Evolutionary conservation across 148 eudicot genomes (phyloP).

Genomic region (Cornus suecica): DNA sequence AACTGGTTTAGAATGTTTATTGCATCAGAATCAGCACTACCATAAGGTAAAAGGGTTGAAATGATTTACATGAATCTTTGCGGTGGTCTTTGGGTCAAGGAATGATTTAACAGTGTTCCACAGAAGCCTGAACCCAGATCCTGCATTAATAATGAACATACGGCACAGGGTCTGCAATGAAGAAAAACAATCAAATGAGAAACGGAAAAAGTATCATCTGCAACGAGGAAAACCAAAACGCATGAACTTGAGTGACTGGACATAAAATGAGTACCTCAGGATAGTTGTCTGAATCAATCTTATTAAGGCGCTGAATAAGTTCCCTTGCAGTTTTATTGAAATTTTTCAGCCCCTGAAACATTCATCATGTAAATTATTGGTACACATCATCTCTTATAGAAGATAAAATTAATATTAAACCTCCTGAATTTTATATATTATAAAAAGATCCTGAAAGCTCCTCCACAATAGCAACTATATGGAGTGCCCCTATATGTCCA

Average conservation of each 20-base stretch:
- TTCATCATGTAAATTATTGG: not conserved
- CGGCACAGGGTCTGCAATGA: conserved; percentile 61
- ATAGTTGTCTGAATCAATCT: conserved; percentile 77
- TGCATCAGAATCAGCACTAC: not conserved
- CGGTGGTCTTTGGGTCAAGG: conserved; percentile 87
- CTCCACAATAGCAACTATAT: not conserved
- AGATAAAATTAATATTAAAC: not conserved
- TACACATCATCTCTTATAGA: not conserved
- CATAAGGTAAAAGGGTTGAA: not conserved
- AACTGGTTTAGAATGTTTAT: not conserved
- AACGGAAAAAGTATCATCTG: not conserved
- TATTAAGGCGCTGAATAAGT: conserved; percentile 75
- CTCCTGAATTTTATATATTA: not conserved
- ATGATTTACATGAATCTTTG: conserved; percentile 75
- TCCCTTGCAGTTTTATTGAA: conserved; percentile 87
- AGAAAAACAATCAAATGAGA: conserved; percentile 5
- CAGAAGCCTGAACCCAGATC: conserved; percentile 88
- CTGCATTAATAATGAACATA: conserved; percentile 95
- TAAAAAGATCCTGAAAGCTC: not conserved
- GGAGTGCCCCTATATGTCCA: not conserved
- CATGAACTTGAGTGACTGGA: not conserved
- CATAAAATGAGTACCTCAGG: conserved; percentile 55
- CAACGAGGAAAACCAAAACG: not conserved
- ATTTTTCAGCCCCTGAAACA: conserved; percentile 69
- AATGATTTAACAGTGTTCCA: conserved; percentile 90